Base-by-base conservation (phyloP, 78 protist genomes). In the Anaeramoeba flamelloides region DNA sequence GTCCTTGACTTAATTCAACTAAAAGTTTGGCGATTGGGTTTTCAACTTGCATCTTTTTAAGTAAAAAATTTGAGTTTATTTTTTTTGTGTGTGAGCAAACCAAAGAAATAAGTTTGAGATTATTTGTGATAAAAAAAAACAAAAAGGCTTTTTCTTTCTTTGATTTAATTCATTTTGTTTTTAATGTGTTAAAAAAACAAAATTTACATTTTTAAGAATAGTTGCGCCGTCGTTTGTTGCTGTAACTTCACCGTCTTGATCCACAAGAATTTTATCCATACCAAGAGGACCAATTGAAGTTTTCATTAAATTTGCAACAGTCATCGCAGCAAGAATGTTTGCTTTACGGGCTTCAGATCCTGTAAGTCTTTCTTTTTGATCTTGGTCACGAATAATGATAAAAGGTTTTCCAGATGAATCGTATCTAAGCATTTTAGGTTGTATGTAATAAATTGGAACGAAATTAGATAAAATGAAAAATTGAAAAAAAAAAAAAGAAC, bases 181-280 rank as follows among this genome's bases (percentile, higher is more conserved):
- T 96, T 97, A 36, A 94, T 91, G 32, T 98, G 99, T 89, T 97
- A 0, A 33, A 53, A 38, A 33, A 33, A 38, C 34, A 79, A 97
- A 89, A 75, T 75, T 75, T 95, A 91, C 91, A 65, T 91, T 79
- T 30, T 90, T 88, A 41, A 95, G 85, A n/a, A 95, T 97, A 41
- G 98, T 96, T 2, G 99, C 97, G 33, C 99, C 99, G 83, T 96
- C 99, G 84, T 98, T 96, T 38, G 99, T 92, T 39, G 95, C 89
- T 0, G 94, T 86, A 30, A 98, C 96, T 0, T 94, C 98, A 4
- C 98, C 97, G 74, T 98, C 99, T 12, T 92, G 91, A 37, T 83
- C 40, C n/a, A 93, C 94, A 31, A 98, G 76, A 81, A 95, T 91
- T 89, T 98, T 96, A 86, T 98, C 99, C 95, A 95, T 90, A 38